A percentile compares a stretch with the other conserved stretches of the same genome.
These are phyloP conservation scores for Chaetomium strumarium DNA, from an alignment of 2,329 filamentous ascomycete genomes.

Conservation along the genomic window DNA sequence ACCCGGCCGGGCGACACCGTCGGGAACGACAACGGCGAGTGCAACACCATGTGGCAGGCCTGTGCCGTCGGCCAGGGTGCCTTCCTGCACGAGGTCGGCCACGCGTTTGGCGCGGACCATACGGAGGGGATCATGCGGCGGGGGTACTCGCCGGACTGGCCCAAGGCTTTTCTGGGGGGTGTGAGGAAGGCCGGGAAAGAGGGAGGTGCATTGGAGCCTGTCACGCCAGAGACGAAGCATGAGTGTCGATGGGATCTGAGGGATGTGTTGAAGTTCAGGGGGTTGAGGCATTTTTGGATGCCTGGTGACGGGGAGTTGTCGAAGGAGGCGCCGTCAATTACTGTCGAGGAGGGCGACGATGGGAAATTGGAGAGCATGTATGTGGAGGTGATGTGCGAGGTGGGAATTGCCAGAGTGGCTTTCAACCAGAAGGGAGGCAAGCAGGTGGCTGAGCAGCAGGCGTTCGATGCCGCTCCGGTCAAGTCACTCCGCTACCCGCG, in stretches of 20 bases:
- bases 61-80: conserved; percentile 57
- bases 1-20: conserved; percentile 32
- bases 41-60: conserved; percentile 38
- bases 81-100: conserved; percentile 65
- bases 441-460: not conserved
- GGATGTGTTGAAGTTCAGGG: conserved; percentile 61
- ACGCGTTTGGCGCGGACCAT: conserved; percentile 64
- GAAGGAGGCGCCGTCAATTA: not conserved
- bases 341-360: not conserved
- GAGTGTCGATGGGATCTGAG: conserved; percentile 64
- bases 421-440: conserved; percentile 13
- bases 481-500: not conserved
- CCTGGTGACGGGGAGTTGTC: conserved; percentile 48
- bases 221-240: conserved; percentile 31
- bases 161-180: conserved; percentile 34
- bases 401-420: conserved; percentile 19
- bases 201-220: not conserved
- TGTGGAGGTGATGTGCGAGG: conserved; percentile 23
- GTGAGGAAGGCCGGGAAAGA: conserved; percentile 19
- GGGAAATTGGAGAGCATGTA: conserved; percentile 20
- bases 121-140: conserved; percentile 60
- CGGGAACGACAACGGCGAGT: conserved; percentile 39
- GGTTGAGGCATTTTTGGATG: conserved; percentile 62
- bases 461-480: not conserved
- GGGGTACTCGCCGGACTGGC: conserved; percentile 39